Evolutionary conservation across 2,329 filamentous ascomycete genomes (phyloP), one percentile per base, ranked within the genome.

Genomic region (Sporothrix brasiliensis): DNA sequence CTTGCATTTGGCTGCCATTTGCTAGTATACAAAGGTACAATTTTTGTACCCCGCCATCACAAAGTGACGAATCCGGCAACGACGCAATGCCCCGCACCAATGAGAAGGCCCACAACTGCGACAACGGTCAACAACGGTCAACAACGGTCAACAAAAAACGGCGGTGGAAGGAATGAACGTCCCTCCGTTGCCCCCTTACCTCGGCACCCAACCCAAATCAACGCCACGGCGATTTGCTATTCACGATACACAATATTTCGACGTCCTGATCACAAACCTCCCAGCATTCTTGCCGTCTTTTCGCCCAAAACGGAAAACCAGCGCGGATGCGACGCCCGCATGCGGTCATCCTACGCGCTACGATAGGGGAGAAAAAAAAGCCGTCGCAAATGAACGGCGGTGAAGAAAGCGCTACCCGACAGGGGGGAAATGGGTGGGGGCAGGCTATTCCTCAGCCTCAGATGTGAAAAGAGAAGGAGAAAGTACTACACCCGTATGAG

Each of bases 21-120:
- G 4, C 14, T 52, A 34, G 19, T 6, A 3, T 3, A 3, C 1
- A 1, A 5, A 53, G 4, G 63, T 66, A 66, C 27, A n/a, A 9
- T 1, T 3, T 39, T 19, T 52, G 63, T 52, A 47, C 66, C 66
- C 66, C 66, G 66, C 66, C 52, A 56, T 68, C 14, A 16, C 27
- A 50, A 19, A 68, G 44, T 68, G 66, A 68, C 66, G 47, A 68
- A 68, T 27, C 21, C 39, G 52, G n/a, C 14, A 58, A n/a, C 52
- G 34, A 58, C 16, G n/a, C 44, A 44, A 41, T 54, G 34, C 52
- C 66, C 66, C 66, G 66, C 66, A 68, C 66, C 66, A 68, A 68
- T 68, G 52, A 58, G 66, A 68, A 34, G 47, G 44, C 16, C 44
- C 61, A 52, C 63, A 66, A 41, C 19, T 50, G 63, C 24, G 63